Base-by-base conservation (phyloP, 1,139 yeast species). In the Eremothecium sinecaudum region DNA sequence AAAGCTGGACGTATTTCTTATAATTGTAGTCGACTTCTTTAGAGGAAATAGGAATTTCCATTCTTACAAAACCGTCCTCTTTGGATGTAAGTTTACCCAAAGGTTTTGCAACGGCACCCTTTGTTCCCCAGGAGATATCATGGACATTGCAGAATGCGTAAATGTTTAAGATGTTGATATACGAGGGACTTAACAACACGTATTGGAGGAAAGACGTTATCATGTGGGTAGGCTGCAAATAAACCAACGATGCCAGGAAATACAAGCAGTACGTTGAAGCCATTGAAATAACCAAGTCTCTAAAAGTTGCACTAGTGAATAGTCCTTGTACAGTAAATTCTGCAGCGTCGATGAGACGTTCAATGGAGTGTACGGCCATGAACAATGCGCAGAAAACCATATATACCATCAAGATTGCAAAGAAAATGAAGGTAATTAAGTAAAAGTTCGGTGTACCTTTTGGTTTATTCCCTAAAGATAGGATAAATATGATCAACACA, bases 51-150 rank as follows among this genome's bases (percentile, higher is more conserved):
- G 92, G 82, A 30, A 79, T 73, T 45, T 78, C 82, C 43, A 79
- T 64, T 48, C 80, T 86, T 45, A 81, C 77, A 40, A 81, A 77
- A 51, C 82, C 86, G 50, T 75, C 80, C 41, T 75, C 79, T 41
- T 78, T 72, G 44, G 76, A 73, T 46, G 73, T 77, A 18, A 78
- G 79, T 28, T 72, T 71, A 21, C 84, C 84, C 33, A 74, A 56
- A 17, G 73, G 74, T 41, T 69, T 73, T 1, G 78, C 75, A 38
- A 73, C 73, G 8, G 78, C 82, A 41, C 97, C 98, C 56, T 90
- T 90, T 0, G 98, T 90, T 53, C 98, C 98, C 98, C 98, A 90
- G 1, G 94, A 80, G 30, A 87, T 87, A 65, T 87, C 97, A 60
- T 87, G 96, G 41, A 94, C 80, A 58, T 87, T 87, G 64, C 96